phyloP scores from a whole-genome alignment of 75 land plant species.

The Picea glauca region DNA sequence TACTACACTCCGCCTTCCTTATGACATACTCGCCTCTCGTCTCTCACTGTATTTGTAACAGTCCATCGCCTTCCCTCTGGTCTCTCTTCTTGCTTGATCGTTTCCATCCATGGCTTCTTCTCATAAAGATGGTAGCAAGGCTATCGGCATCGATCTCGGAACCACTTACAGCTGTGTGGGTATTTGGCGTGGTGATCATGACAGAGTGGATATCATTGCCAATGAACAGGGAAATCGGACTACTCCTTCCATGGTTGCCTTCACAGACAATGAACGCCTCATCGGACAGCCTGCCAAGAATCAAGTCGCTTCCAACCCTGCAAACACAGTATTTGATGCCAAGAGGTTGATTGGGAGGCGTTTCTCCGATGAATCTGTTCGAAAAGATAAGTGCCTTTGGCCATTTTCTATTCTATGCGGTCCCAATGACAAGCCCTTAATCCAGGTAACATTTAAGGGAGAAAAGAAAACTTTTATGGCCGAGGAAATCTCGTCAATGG shows the following conservation, averaged over 20 bases:
- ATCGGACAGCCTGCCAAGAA: constrained; percentile 50
- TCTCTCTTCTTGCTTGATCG: accelerated
- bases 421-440: constrained; percentile 22
- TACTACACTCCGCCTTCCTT: no score
- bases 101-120: no score
- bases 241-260: constrained; percentile 50
- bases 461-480: constrained; percentile 15
- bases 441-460: constrained; percentile 14
- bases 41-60: no score
- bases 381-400: neutral
- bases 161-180: constrained; percentile 50
- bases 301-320: constrained; percentile 39
- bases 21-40: no score
- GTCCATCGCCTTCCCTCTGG: no score
- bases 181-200: constrained; percentile 39
- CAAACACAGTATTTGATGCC: constrained; percentile 45
- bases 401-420: constrained; percentile 12
- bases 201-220: constrained; percentile 36
- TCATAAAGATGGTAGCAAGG: constrained; percentile 10
- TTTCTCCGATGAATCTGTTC: constrained; percentile 16
- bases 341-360: constrained; percentile 40
- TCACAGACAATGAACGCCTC: constrained; percentile 39
- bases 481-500: constrained; percentile 36
- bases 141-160: constrained; percentile 44
- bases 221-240: constrained; percentile 50